Percentiles rank a stretch among this genome's conserved stretches.
Conservation (phyloP, 139 green algal species). For the Chlorella ohadii region DNA sequence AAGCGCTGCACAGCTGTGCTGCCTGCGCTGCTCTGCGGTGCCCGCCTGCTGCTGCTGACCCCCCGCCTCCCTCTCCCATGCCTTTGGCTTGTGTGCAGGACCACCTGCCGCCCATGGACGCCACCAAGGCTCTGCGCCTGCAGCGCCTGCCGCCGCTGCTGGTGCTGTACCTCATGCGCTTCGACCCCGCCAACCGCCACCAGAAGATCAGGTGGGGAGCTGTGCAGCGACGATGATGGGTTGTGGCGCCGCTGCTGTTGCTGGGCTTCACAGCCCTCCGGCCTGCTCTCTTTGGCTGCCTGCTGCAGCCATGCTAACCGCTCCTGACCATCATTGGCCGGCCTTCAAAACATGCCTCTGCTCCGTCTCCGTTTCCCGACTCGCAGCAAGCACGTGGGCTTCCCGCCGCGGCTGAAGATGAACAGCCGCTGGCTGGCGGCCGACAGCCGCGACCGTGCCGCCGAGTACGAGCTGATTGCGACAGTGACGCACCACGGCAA, state of each 20-base stretch:
- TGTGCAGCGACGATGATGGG: no score
- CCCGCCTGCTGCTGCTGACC: no score
- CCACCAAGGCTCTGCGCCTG: slow-evolving; percentile 58
- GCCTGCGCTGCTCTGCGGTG: no score
- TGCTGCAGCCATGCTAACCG: neutral
- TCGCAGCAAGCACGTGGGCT: slow-evolving; percentile 66
- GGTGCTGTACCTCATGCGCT: slow-evolving; percentile 82
- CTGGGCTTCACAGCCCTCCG: no score
- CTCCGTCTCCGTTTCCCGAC: slow-evolving; percentile 47
- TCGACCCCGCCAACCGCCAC: slow-evolving; percentile 47
- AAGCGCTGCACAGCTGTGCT: no score
- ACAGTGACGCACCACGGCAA: slow-evolving; percentile 80
- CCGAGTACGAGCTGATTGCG: slow-evolving; percentile 72
- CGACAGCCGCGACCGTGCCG: slow-evolving; percentile 32
- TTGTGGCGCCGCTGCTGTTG: no score
- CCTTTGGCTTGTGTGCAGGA: neutral
- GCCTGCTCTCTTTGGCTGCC: neutral
- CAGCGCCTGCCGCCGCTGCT: slow-evolving; percentile 68
- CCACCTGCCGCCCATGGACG: slow-evolving; percentile 1
- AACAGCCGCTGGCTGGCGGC: slow-evolving; percentile 56
- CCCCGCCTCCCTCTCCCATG: no score
- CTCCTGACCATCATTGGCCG: no score
- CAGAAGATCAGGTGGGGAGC: slow-evolving; percentile 29
- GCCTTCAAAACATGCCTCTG: no score
- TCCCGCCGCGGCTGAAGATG: slow-evolving; percentile 54